A percentile compares a stretch with the other conserved stretches of the same genome.
These are phyloP conservation scores for Paecilomyces variotii DNA, from an alignment of 2,329 filamentous ascomycete genomes.

Conservation along the genomic window DNA sequence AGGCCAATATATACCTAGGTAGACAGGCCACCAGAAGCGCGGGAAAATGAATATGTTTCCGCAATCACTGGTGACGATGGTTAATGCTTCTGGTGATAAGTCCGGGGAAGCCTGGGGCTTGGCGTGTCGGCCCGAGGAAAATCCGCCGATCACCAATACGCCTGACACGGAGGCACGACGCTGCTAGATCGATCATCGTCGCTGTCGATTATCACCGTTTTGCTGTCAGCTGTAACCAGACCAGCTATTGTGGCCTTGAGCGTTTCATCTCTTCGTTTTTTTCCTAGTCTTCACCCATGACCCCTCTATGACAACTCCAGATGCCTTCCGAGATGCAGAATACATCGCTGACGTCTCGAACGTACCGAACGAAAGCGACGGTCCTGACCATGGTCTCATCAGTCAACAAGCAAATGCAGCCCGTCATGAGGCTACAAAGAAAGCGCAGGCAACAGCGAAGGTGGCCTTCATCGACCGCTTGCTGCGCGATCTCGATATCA, in stretches of 20 bases:
- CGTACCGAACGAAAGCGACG: conserved; percentile 20
- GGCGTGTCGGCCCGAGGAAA: conserved; percentile 13
- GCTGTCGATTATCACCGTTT: not conserved
- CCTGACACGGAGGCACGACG: not conserved
- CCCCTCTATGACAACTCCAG: conserved; percentile 39
- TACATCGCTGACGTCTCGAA: conserved; percentile 39
- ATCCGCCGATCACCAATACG: conserved; percentile 6
- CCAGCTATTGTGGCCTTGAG: not conserved
- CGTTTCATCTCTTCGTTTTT: conserved; percentile 1
- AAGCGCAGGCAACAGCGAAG: conserved; percentile 32
- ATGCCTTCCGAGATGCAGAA: conserved; percentile 40
- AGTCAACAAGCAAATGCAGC: not conserved
- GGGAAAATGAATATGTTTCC: no score
- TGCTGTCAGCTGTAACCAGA: not conserved
- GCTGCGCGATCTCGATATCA: conserved; percentile 49
- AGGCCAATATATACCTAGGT: no score
- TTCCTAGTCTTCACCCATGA: conserved; percentile 27
- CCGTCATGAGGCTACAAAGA: conserved; percentile 20
- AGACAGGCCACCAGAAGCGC: no score
- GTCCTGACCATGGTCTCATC: conserved; percentile 4
- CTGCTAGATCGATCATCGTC: not conserved
- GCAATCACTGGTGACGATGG: no score
- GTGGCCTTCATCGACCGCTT: conserved; percentile 47
- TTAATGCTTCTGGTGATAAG: not conserved
- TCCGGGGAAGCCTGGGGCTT: not conserved